These are phyloP conservation scores for Rhododendron simsii DNA, from an alignment of 148 eudicot species.

Conservation along the genomic window DNA sequence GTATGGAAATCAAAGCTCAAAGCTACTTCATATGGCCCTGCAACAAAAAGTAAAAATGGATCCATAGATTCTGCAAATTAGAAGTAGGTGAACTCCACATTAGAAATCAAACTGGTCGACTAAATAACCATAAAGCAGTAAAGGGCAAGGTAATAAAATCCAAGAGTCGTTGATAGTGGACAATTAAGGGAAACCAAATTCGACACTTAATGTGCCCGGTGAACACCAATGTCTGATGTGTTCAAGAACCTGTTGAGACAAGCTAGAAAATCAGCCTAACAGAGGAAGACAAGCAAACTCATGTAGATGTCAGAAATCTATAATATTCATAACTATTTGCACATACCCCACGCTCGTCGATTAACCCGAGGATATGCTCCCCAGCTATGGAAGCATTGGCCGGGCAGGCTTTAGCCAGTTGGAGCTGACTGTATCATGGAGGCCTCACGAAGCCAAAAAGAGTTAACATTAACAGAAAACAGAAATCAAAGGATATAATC, in stretches of 20 bases:
- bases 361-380: not conserved
- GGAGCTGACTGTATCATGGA: not conserved
- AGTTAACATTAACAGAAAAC: not conserved
- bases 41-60: not conserved
- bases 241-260: not conserved
- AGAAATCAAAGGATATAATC: not conserved
- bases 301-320: not conserved
- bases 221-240: not conserved
- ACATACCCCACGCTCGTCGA: not conserved
- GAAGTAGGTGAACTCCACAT: not conserved
- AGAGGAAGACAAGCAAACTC: not conserved
- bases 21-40: not conserved
- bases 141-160: not conserved
- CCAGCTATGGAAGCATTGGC: not conserved
- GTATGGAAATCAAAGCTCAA: not conserved
- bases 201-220: not conserved
- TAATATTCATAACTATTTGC: not conserved
- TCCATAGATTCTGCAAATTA: not conserved
- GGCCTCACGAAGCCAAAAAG: not conserved
- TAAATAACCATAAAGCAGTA: not conserved
- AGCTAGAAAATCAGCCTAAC: constrained; percentile 6
- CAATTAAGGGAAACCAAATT: not conserved
- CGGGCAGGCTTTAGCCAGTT: not conserved
- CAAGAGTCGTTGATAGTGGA: not conserved
- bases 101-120: not conserved